These are phyloP conservation scores for Neurospora sublineolata DNA, from an alignment of 495 filamentous ascomycete species.

Conservation along the genomic window DNA sequence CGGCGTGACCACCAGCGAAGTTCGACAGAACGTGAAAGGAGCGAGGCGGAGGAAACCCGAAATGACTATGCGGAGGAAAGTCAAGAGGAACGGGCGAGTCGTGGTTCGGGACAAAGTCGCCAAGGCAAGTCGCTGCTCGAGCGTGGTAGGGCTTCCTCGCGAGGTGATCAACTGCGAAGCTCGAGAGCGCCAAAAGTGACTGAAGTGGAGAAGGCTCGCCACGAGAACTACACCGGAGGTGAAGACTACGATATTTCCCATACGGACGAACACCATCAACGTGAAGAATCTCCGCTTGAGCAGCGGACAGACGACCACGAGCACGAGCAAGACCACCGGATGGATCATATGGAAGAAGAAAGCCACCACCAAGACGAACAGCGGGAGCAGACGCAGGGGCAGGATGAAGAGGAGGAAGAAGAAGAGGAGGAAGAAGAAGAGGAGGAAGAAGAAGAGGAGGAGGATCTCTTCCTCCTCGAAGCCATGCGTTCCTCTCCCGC, in stretches of 20 bases:
- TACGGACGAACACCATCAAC: not conserved
- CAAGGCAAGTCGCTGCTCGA: not conserved
- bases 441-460: constrained; percentile 25
- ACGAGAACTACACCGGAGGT: not conserved
- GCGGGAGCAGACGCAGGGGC: constrained; percentile 1
- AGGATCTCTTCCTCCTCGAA: constrained; percentile 37
- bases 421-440: constrained; percentile 26
- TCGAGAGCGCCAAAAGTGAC: not conserved
- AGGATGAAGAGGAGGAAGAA: constrained; percentile 5
- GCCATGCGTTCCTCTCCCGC: constrained; percentile 19
- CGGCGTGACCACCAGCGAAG: not conserved
- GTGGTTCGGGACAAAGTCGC: not conserved
- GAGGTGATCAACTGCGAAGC: not conserved
- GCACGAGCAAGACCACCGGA: not conserved
- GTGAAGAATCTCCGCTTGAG: not conserved
- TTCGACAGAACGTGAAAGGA: not conserved
- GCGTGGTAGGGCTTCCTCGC: not conserved
- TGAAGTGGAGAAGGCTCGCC: not conserved
- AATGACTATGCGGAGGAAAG: not conserved
- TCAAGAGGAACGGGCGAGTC: not conserved
- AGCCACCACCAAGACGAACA: not conserved
- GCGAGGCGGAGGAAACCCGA: not conserved
- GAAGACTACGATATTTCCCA: not conserved
- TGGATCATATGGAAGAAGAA: not conserved
- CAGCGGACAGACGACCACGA: constrained; percentile 2